Conservation (phyloP, 2,329 filamentous ascomycete genomes). For the Aspergillus sp. region DNA sequence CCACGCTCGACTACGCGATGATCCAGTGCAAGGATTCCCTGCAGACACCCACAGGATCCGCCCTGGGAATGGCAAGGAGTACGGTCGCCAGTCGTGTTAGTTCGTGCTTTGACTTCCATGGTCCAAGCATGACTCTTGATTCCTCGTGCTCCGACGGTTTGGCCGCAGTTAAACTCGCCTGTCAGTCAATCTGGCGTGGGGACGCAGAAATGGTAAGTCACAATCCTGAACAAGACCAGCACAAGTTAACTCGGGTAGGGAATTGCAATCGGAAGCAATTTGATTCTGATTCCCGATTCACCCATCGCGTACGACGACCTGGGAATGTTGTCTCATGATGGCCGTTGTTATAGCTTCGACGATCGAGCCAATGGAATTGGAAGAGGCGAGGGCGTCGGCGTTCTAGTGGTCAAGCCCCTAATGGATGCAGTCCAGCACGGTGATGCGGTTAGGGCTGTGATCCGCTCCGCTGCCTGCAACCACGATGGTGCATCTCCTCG, state of each 20-base stretch:
- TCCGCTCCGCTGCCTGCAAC: conserved; percentile 19
- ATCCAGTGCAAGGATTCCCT: conserved; percentile 13
- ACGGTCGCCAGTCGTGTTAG: conserved; percentile 24
- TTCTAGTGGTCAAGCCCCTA: conserved; percentile 42
- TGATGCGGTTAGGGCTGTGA: conserved; percentile 32
- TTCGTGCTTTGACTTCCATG: conserved; percentile 19
- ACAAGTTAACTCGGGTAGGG: background rate
- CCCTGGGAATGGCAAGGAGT: conserved; percentile 16
- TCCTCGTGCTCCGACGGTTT: conserved; percentile 21
- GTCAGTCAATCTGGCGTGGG: conserved; percentile 12
- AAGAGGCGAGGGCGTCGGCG: conserved; percentile 42
- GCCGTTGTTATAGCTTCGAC: conserved; percentile 18
- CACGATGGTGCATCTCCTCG: conserved; percentile 20
- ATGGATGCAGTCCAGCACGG: conserved; percentile 36
- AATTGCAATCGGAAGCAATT: conserved; percentile 10
- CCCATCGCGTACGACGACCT: conserved; percentile 6
- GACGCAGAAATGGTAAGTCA: conserved; percentile 9
- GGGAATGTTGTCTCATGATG: conserved; percentile 5
- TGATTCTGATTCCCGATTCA: conserved; percentile 8
- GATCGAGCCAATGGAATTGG: conserved; percentile 37
- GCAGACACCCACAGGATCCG: conserved; percentile 11
- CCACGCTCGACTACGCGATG: conserved; percentile 21
- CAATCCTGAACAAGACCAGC: conserved; percentile 3
- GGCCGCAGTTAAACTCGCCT: conserved; percentile 15
- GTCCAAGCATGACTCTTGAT: conserved; percentile 19